Conservation (phyloP, 768 basidiomycete genomes). For the Leucocoprinus birnbaumii region DNA sequence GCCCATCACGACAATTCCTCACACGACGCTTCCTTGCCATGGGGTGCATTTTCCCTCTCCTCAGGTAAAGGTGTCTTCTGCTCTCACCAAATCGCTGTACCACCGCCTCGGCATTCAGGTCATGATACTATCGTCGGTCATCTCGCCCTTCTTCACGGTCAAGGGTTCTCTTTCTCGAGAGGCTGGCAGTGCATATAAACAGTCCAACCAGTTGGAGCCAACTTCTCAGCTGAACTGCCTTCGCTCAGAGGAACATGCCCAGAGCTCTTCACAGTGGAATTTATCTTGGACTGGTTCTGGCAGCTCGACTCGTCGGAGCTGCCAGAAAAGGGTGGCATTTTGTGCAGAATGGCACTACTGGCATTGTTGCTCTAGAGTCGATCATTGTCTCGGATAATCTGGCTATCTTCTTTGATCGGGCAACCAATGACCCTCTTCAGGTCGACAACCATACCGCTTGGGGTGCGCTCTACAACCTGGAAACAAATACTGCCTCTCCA, state of each 20-base stretch:
- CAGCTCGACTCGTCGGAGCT: not conserved
- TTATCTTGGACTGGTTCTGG: not conserved
- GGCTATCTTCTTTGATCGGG: conserved; percentile 26
- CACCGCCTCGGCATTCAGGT: too few species aligned
- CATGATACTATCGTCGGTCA: too few species aligned
- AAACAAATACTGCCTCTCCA: conserved; percentile 33
- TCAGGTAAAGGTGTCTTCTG: too few species aligned
- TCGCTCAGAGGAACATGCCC: too few species aligned
- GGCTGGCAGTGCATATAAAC: not conserved
- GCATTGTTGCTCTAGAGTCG: conserved; percentile 25
- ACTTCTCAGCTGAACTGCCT: not conserved
- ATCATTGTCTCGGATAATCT: conserved; percentile 27
- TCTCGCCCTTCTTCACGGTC: too few species aligned
- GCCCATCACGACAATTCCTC: not conserved
- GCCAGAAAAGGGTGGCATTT: conserved; percentile 22
- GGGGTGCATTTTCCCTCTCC: not conserved
- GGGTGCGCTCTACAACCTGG: conserved; percentile 40
- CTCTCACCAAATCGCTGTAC: too few species aligned
- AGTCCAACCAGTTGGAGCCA: not conserved
- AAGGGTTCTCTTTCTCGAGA: not conserved
- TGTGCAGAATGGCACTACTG: conserved; percentile 26
- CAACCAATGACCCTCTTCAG: conserved; percentile 35
- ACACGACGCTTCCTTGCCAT: conserved; percentile 6
- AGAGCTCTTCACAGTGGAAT: not conserved
- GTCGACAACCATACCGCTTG: conserved; percentile 42